Evolutionary conservation across 768 basidiomycete genomes (phyloP), one percentile per base, ranked within the genome.

Genomic region (Mycena galericulata): DNA sequence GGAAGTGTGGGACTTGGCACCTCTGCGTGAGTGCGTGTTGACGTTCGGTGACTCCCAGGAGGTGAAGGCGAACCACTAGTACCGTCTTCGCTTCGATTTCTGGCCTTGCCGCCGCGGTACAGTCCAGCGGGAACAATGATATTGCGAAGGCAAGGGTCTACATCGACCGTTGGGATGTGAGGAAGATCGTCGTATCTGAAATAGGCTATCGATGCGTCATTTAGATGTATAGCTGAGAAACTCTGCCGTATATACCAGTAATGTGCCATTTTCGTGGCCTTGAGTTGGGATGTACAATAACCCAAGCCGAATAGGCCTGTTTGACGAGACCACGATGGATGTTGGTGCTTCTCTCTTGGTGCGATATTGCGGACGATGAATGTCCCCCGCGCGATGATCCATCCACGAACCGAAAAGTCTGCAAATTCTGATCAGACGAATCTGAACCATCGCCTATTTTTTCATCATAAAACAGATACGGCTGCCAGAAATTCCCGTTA

Each of bases 301-400:
- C 87, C 84, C 86, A 89, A 26, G 88, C 89, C 20, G 89, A 90
- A 75, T 92, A 92, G n/a, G 90, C 88, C 75, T 90, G 90, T 76
- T 91, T 91, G 60, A 91, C 86, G 55, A 92, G 81, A 24, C 89
- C 89, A 15, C 82, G 72, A 54, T 89, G 87, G 57, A 85, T 85
- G 53, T 83, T 83, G 15, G 84, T 82, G 63, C 85, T 84, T 34
- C 88, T 82, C 71, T 88, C 88, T 72, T 86, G 86, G 77, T 90
- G 88, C 27, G 88, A 87, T 68, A 87, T 67, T 8, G 88, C 86
- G 38, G 88, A 84, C 24, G 85, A 87, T 12, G 84, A 81, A 20
- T 83, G 84, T 29, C 81, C 81, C 29, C 81, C 82, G 43, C 85
- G 83, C 56, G 87, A 82, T 38, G 85, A 84, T 17, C 86, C 86